phyloP scores from a whole-genome alignment of 805 yeast species.

The Wickerhamomyces pijperi region DNA sequence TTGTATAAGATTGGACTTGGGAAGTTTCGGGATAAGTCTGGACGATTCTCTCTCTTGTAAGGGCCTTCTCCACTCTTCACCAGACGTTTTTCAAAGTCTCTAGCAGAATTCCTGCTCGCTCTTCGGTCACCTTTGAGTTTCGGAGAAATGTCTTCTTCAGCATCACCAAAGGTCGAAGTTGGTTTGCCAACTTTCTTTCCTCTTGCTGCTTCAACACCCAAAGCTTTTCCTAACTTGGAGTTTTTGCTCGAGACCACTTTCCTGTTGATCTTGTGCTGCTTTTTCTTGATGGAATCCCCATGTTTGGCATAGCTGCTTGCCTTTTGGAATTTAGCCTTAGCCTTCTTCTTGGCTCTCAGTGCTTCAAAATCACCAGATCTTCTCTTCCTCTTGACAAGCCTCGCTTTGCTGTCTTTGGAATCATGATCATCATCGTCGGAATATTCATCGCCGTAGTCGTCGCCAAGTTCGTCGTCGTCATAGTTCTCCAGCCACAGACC shows the following conservation, averaged over 20 bases:
- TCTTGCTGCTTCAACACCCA: no score
- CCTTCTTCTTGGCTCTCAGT: neutral
- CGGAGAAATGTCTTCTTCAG: neutral
- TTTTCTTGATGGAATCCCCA: no score
- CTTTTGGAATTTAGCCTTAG: neutral
- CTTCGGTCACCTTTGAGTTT: neutral
- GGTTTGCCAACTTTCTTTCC: no score
- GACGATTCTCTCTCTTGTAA: neutral
- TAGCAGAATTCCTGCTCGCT: neutral
- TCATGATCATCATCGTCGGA: neutral
- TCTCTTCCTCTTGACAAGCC: neutral
- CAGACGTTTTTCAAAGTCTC: neutral
- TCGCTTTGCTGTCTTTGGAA: neutral
- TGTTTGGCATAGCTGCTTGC: no score
- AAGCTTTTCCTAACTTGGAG: no score
- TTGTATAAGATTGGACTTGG: no score
- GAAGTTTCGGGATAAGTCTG: no score
- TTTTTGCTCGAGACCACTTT: no score
- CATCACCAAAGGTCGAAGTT: neutral
- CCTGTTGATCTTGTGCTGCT: no score
- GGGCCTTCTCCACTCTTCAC: no score
- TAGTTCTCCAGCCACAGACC: no score
- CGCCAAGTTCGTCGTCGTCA: slow-evolving; percentile 1
- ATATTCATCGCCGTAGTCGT: slow-evolving; percentile 3
- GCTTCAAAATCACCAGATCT: neutral